Evolutionary conservation across 768 basidiomycete species (phyloP).

Genomic region (Vishniacozyma victoriae): DNA sequence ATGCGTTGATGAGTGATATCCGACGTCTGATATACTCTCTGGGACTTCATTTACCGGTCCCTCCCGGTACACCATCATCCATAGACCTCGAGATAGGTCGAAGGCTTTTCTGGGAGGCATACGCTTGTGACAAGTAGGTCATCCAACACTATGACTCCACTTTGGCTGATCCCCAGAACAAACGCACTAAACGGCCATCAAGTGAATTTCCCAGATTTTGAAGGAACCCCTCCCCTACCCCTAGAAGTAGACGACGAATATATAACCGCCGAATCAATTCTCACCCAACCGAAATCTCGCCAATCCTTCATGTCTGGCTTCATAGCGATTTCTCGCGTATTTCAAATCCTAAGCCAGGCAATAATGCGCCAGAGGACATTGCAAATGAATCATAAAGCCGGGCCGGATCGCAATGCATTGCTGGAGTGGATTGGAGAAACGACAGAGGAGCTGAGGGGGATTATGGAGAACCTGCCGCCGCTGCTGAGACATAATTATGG

Average conservation of each 20-base stretch:
- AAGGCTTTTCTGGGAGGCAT: slow-evolving; percentile 1
- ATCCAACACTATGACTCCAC: background rate
- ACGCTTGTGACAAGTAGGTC: background rate
- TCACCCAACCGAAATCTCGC: background rate
- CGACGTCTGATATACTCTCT: background rate
- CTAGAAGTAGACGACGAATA: slow-evolving; percentile 2
- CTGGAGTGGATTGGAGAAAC: background rate
- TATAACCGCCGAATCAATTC: background rate
- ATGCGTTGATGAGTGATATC: background rate
- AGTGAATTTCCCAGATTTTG: background rate
- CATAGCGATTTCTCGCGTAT: background rate
- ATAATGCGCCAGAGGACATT: background rate
- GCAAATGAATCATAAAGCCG: background rate
- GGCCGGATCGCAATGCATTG: background rate
- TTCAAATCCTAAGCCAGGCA: background rate
- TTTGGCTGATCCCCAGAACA: background rate
- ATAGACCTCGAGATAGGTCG: background rate
- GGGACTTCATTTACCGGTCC: background rate
- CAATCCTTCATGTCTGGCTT: background rate
- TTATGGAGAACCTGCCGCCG: background rate
- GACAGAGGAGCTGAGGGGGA: background rate
- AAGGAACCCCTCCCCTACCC: background rate
- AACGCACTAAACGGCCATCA: background rate
- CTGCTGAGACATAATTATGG: background rate
- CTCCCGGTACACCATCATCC: background rate